Evolutionary conservation across 2,329 filamentous ascomycete genomes (phyloP), one percentile per base, ranked within the genome.

Genomic region (Cladosporium sphaerospermum): DNA sequence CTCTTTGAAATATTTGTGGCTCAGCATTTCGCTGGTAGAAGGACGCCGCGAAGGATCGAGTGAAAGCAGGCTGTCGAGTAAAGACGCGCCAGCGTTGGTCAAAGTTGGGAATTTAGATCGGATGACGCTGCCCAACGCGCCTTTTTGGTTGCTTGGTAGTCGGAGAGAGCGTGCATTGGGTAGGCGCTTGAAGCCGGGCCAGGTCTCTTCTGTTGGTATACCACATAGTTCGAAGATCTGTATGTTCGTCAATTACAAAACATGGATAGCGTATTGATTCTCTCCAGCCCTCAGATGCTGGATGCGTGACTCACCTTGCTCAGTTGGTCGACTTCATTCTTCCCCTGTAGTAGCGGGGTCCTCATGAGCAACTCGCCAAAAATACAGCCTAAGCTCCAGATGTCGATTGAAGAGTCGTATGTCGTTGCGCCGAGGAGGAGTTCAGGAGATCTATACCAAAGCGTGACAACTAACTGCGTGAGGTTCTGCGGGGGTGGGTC

Each of bases 381-480:
- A 65, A 99, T 90, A 72, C 93, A 97, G 10, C 93, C 93, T 3
- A 97, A 76, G 71, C 88, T 95, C 93, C 93, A 99, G 79, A 97
- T 87, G 72, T 97, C 93, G 62, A 97, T 78, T 56, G 87, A 81
- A 1, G 78, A 74, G 55, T 80, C 84, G 73, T 99, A 99, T 13
- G 78, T 79, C 34, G 81, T 80, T 0, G 88, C 77, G 5, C 93
- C 93, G 3, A 97, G 82, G 2, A 99, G 79, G 9, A 97, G 80
- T 71, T 97, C 93, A 0, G 93, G 93, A 0, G 88, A 81, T 53
- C 93, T 88, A 70, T 99, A 99, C 93, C 93, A 99, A 6, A 99
- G 80, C 6, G 93, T 99, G 14, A 97, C 92, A 57, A 99, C 93
- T 44, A 97, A 81, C 67, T 92, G 87, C 2, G 93, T 97, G 56